Base-by-base conservation (phyloP, 495 filamentous ascomycete genomes). In the Penicillium argentinense region DNA sequence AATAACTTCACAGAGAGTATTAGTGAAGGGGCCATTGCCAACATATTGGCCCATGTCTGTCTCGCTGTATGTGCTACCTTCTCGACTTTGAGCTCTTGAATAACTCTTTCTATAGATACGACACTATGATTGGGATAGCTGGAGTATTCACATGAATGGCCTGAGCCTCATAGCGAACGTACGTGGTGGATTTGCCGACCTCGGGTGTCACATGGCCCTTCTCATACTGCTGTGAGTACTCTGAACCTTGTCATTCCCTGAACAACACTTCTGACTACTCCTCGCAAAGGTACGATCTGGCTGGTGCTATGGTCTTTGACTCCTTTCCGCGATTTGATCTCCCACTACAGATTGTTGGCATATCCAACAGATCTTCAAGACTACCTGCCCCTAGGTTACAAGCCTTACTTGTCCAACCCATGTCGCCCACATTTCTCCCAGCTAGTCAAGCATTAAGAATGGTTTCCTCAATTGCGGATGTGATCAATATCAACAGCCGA, bases 381-480 rank as follows among this genome's bases (percentile, higher is more conserved):
- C 12, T n/a, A 12, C 9, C 17, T 8, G 5, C 38, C 1, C 22
- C 38, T 5, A 13, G 22, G 13, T 27, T 41, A 41, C 38, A 41
- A 41, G 38, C 38, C 22, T 26, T 41, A 26, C 38, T 41, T 41
- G 21, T 41, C 38, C 22, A 41, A 13, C 22, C 13, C 22, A 41
- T 27, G 38, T 41, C 38, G 5, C 9, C 24, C 13, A 26, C n/a
- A 27, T 26, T 26, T 4, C 24, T 27, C n/a, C 38, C 22, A 27
- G 38, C 38, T 12, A 13, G 38, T 27, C 9, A 27, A 16, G 38
- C 38, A 26, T 26, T 41, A 13, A 41, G 22, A n/a, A 41, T 41
- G 38, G 13, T 41, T 13, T 41, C 38, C 21, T 41, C 38, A 41
- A 41, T 41, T 41, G 38, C 38, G 21, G 38, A 41, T 41, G 38